These are phyloP conservation scores for Fragaria ananassa DNA, from an alignment of 306 rosid genomes.

Conservation along the genomic window DNA sequence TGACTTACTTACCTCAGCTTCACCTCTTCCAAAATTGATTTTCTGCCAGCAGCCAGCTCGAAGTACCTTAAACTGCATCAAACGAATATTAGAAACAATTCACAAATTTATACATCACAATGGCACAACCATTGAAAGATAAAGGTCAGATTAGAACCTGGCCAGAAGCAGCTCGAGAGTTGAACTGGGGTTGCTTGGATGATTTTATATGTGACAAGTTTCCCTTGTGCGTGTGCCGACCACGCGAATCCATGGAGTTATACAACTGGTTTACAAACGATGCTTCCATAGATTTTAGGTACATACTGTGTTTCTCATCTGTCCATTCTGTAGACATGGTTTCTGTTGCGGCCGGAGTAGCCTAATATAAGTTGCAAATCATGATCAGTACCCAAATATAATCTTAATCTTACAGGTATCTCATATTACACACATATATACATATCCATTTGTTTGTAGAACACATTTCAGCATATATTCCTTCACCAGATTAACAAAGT, in stretches of 20 bases:
- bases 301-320: slow-evolving; percentile 66
- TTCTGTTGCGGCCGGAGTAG: slow-evolving; percentile 26
- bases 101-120: not conserved
- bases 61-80: slow-evolving; percentile 45
- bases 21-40: slow-evolving; percentile 38
- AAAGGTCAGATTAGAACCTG: slow-evolving; percentile 40
- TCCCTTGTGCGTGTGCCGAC: slow-evolving; percentile 13
- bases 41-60: slow-evolving; percentile 53
- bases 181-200: slow-evolving; percentile 11
- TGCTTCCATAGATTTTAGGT: slow-evolving; percentile 66
- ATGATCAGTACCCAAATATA: slow-evolving; percentile 9
- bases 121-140: not conserved
- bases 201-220: slow-evolving; percentile 1
- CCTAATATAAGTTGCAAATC: slow-evolving; percentile 32
- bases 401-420: not conserved
- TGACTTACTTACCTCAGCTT: slow-evolving; percentile 26
- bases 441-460: not conserved
- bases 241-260: slow-evolving; percentile 40
- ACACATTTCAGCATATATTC: not conserved
- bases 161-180: slow-evolving; percentile 31
- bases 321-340: slow-evolving; percentile 55
- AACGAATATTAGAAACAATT: not conserved
- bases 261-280: slow-evolving; percentile 59
- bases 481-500: not conserved
- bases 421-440: not conserved